Base-by-base conservation (phyloP, 228 moss, liverwort and hornwort species). In the Sphagnum fallax region DNA sequence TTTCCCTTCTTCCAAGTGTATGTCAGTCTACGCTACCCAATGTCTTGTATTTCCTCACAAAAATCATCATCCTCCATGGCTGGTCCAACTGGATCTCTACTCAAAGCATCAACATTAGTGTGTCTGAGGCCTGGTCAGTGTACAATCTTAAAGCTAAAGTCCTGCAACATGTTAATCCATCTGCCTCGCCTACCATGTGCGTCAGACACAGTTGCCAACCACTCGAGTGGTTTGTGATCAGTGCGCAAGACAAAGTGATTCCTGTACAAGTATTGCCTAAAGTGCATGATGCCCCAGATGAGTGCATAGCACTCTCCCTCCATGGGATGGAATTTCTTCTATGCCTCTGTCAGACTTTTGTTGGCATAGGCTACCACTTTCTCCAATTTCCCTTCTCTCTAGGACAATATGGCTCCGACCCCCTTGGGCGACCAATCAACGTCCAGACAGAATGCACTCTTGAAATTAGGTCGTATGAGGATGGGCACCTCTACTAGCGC, bases 251-350 rank as follows among this genome's bases (percentile, higher is more conserved):
- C n/a, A n/a, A n/a, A n/a, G n/a, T n/a, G n/a, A n/a, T n/a, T n/a
- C n/a, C 65, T 47, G 10, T 65, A 48, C n/a, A 65, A 48, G 47
- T 65, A 65, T 5, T 47, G 65, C 5, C 65, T 13, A 65, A 65
- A 65, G 6, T 47, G 65, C 15, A 47, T 5, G 10, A 65, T 50
- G 5, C 48, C 65, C 32, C 65, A 65, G 0, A 65, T 13, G 5
- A 65, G 13, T 12, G 65, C 65, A 10, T 65, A 50, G 47, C 65
- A 65, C 50, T 65, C 47, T 15, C 65, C 65, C 50, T 65, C 65
- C 32, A 50, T 65, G 0, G 16, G 16, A 10, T 47, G 50, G 32
- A 16, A 65, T 4, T 16, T 5, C 10, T 47, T 47, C 65, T 65
- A 4, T 65, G 4, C 16, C 0, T 50, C 4, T 5, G 47, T 65